These are phyloP conservation scores for Diaporthe humulicola DNA, from an alignment of 2,329 filamentous ascomycete species.

Conservation along the genomic window DNA sequence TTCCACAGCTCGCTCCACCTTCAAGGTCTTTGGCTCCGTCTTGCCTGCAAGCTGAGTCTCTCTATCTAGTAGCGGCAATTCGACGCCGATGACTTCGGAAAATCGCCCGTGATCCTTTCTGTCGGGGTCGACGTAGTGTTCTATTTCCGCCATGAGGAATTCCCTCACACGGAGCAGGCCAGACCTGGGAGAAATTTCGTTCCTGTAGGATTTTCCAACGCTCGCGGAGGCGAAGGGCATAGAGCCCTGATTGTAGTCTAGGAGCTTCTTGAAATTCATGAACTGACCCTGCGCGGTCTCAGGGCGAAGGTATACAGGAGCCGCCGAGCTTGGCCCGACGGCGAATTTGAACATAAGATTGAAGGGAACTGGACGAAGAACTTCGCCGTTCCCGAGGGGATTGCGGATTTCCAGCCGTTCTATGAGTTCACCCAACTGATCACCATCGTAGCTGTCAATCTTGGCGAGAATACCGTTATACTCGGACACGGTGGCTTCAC, in stretches of 20 bases:
- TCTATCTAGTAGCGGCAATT: conserved; percentile 87
- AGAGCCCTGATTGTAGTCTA: conserved; percentile 93
- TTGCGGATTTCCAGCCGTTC: conserved; percentile 92
- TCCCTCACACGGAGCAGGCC: conserved; percentile 95
- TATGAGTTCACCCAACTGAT: conserved; percentile 88
- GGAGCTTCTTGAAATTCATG: conserved; percentile 94
- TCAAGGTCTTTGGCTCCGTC: conserved; percentile 78
- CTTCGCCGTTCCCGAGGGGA: conserved; percentile 81
- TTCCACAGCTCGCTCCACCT: conserved; percentile 88
- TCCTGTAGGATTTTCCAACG: conserved; percentile 97
- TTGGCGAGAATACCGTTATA: conserved; percentile 91
- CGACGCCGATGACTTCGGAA: conserved; percentile 83
- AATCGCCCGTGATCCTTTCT: conserved; percentile 96
- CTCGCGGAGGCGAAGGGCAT: conserved; percentile 98
- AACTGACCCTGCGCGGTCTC: conserved; percentile 99
- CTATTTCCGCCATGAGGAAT: conserved; percentile 98
- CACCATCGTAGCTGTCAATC: conserved; percentile 95
- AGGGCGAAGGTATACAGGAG: conserved; percentile 87
- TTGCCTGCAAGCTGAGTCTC: conserved; percentile 89
- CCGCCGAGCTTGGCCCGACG: conserved; percentile 91
- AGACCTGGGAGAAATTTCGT: conserved; percentile 94
- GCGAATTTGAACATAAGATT: conserved; percentile 99
- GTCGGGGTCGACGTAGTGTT: conserved; percentile 96
- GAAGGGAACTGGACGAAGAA: conserved; percentile 88
- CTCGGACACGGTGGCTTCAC: conserved; percentile 87